Conservation (phyloP, 345 rosid species). For the Sisymbrium irio region DNA sequence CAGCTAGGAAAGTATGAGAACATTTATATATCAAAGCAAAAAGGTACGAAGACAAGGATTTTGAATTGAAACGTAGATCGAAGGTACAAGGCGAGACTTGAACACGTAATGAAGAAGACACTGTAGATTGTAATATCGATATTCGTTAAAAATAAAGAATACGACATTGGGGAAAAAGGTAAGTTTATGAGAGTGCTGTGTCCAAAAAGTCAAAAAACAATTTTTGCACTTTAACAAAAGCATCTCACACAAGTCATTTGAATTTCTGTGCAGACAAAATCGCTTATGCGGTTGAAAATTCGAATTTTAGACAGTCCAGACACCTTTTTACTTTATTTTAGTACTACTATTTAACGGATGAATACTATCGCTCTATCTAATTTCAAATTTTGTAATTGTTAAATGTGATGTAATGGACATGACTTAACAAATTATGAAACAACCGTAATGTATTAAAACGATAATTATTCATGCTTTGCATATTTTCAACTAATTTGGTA, state of each 20-base stretch:
- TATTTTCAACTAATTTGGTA: background rate
- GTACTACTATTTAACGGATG: background rate
- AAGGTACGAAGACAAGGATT: background rate
- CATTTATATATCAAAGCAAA: background rate
- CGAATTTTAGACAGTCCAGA: background rate
- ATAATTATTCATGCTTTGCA: background rate
- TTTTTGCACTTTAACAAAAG: constrained; percentile 9
- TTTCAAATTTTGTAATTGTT: background rate
- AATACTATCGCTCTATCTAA: background rate
- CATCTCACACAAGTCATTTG: constrained; percentile 5
- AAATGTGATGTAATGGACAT: background rate
- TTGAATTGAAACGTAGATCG: background rate
- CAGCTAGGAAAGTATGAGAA: constrained; percentile 2
- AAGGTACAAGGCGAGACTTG: constrained; percentile 25
- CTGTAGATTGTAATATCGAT: background rate
- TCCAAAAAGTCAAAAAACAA: constrained; percentile 10
- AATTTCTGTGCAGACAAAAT: background rate
- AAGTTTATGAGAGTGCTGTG: constrained; percentile 2
- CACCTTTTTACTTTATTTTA: background rate
- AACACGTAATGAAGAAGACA: background rate
- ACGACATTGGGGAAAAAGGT: background rate
- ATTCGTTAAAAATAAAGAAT: background rate
- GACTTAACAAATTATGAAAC: background rate
- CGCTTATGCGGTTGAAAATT: background rate
- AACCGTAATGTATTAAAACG: background rate